These are phyloP conservation scores for Gastroboletus turbinatus DNA, from an alignment of 1,284 basidiomycete genomes.

Conservation along the genomic window DNA sequence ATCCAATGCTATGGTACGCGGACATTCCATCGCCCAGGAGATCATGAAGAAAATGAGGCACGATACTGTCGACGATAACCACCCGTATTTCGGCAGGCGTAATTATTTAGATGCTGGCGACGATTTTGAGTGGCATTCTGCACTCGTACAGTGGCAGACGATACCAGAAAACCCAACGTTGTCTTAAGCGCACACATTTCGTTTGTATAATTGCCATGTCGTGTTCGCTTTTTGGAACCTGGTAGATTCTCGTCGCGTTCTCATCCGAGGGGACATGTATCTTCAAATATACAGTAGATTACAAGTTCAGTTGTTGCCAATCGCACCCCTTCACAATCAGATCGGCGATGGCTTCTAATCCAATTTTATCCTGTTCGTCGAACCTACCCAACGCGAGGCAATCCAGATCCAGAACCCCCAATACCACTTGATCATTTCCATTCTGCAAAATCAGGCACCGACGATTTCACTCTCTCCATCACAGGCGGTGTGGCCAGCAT, in stretches of 20 bases:
- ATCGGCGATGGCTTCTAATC: slow-evolving; percentile 68
- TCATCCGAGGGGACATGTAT: not conserved
- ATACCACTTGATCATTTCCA: slow-evolving; percentile 37
- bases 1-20: too few species aligned
- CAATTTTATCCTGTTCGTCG: slow-evolving; percentile 68
- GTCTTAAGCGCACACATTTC: too few species aligned
- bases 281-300: slow-evolving; percentile 9
- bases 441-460: slow-evolving; percentile 59
- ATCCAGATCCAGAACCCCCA: slow-evolving; percentile 87
- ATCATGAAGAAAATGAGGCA: too few species aligned
- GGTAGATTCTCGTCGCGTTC: not conserved
- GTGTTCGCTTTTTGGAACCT: too few species aligned
- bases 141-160: too few species aligned
- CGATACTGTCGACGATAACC: too few species aligned
- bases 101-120: too few species aligned
- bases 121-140: too few species aligned
- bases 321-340: slow-evolving; percentile 59
- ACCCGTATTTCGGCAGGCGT: too few species aligned
- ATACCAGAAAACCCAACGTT: too few species aligned
- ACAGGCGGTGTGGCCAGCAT: slow-evolving; percentile 89
- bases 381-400: slow-evolving; percentile 74
- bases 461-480: slow-evolving; percentile 88
- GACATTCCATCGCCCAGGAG: too few species aligned
- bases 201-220: too few species aligned
- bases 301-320: slow-evolving; percentile 43